Base-by-base conservation (phyloP, 768 basidiomycete genomes). In the Russula foetens region DNA sequence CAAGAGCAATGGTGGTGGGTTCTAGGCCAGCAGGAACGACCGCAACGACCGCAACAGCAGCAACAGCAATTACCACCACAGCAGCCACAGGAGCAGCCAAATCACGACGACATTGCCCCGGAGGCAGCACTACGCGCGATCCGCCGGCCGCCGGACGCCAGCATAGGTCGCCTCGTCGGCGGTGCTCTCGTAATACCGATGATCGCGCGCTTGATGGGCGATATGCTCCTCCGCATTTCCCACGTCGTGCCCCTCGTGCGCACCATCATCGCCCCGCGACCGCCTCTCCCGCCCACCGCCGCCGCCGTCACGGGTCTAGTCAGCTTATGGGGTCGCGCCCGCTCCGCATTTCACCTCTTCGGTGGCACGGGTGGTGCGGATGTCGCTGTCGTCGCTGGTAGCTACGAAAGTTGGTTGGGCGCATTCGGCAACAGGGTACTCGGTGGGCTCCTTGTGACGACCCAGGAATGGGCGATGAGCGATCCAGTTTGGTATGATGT, bases 401-500 rank as follows among this genome's bases (percentile, higher is more conserved):
- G n/a, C n/a, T n/a, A n/a, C n/a, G n/a, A n/a, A n/a, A n/a, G n/a
- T n/a, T n/a, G n/a, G n/a, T n/a, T n/a, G n/a, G n/a, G 9, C 2
- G 35, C 9, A 12, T 2, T 35, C 14, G 35, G 35, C 35, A 35
- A 4, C 29, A 41, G 72, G 0, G 67, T 72, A 8, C 55, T 71
- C 21, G 68, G 69, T 31, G 62, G 68, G 58, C 57, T 79, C 0
- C 66, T 83, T 64, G 75, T 75, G n/a, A 84, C 84, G 24, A 81
- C 81, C 24, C 76, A 77, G 52, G 76, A 77, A n/a, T 86, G 85
- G 82, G 76, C 79, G 4, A 81, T 82, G 64, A 78, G 78, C 46
- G 88, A 90, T 70, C 88, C 88, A 17, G 84, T 90, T 17, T 90
- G 88, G 88, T 84, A 58, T n/a, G n/a, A 53, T 58, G 17, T 38